Evolutionary conservation across 192 early-diverging fungal genomes (phyloP).

Genomic region (Gaertneriomyces semiglobifer): DNA sequence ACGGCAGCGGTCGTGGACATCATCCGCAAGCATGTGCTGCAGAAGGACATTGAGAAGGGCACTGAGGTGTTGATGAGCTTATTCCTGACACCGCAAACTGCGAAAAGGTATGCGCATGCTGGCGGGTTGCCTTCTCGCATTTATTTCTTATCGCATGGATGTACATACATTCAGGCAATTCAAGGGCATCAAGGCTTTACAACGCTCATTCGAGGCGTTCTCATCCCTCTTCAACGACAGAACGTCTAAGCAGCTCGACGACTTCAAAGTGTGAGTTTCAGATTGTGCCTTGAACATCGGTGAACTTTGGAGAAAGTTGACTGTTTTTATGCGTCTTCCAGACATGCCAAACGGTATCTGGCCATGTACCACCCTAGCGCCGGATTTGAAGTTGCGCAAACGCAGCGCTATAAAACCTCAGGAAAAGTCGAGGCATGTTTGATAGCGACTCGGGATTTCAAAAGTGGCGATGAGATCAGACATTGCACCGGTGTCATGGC

Average conservation of each 20-base stretch:
- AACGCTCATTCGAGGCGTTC: slow-evolving; percentile 14
- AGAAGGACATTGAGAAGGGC: slow-evolving; percentile 22
- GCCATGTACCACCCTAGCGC: slow-evolving; percentile 60
- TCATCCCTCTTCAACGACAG: slow-evolving; percentile 4
- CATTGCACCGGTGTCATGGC: slow-evolving; percentile 52
- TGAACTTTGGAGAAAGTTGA: slow-evolving; percentile 6
- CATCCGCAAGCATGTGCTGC: slow-evolving; percentile 20
- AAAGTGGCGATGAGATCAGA: slow-evolving; percentile 47
- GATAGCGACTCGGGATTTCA: slow-evolving; percentile 46
- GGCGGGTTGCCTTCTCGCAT: neutral
- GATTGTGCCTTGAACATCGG: neutral
- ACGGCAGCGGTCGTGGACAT: slow-evolving; percentile 23
- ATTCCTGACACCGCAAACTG: neutral
- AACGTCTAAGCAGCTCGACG: slow-evolving; percentile 7
- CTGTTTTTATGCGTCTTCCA: slow-evolving; percentile 9
- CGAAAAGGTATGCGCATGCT: neutral
- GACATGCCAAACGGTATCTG: slow-evolving; percentile 50
- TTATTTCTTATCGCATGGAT: neutral
- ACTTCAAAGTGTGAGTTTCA: slow-evolving; percentile 13
- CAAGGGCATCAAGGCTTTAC: neutral
- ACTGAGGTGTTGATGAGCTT: slow-evolving; percentile 13
- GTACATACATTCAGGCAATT: too few species aligned
- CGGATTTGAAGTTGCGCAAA: slow-evolving; percentile 63
- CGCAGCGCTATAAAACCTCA: slow-evolving; percentile 50
- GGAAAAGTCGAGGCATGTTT: slow-evolving; percentile 53